phyloP scores from a whole-genome alignment of 495 filamentous ascomycete genomes.

The Pyronema domesticum region DNA sequence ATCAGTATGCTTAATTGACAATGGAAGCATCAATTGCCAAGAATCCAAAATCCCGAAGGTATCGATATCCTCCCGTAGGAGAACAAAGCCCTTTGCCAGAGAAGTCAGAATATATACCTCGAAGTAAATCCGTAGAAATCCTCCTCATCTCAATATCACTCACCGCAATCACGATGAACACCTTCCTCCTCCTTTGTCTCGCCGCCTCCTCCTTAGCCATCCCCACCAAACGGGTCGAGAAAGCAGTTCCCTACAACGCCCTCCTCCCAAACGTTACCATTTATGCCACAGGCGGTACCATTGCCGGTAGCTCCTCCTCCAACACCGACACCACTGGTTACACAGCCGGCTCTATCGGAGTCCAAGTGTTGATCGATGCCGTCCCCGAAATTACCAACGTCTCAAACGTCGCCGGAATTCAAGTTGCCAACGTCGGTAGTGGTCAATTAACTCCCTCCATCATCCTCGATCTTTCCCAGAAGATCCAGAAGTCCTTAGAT shows the following conservation, averaged over 20 bases:
- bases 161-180: neutral
- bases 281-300: constrained; percentile 35
- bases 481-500: constrained; percentile 13
- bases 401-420: neutral
- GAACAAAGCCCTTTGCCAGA: no score
- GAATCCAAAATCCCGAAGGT: no score
- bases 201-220: neutral
- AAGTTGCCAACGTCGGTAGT: neutral
- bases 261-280: constrained; percentile 35
- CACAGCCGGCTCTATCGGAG: constrained; percentile 29
- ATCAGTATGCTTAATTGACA: no score
- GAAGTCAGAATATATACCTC: no score
- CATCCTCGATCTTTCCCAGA: neutral
- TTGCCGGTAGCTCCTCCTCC: constrained; percentile 29
- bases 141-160: neutral
- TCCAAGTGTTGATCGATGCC: constrained; percentile 16
- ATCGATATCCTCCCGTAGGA: no score
- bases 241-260: constrained; percentile 16
- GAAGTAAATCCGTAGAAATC: neutral
- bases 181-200: neutral
- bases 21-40: no score
- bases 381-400: neutral
- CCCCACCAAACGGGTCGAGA: neutral
- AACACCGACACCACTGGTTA: constrained; percentile 34
- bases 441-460: neutral